These are phyloP conservation scores for Phytophthora multivora DNA, from an alignment of 352 stramenopile genomes.

Conservation along the genomic window DNA sequence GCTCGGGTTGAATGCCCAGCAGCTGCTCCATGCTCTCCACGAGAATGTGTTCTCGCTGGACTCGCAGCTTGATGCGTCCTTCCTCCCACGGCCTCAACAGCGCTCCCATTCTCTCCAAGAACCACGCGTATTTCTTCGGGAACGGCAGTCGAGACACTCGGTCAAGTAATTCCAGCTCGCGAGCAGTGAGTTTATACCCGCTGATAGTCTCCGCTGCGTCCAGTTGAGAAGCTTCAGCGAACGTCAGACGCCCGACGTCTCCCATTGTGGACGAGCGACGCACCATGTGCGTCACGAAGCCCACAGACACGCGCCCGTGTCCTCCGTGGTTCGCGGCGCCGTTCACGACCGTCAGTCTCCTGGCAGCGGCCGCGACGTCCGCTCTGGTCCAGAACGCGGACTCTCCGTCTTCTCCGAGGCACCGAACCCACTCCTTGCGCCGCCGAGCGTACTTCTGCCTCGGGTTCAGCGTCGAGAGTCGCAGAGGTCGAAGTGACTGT, in stretches of 20 bases:
- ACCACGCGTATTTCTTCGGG: conserved; percentile 84
- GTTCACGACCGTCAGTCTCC: conserved; percentile 31
- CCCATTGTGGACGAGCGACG: conserved; percentile 62
- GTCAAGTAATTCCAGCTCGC: conserved; percentile 69
- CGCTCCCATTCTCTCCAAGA: conserved; percentile 72
- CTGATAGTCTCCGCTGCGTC: conserved; percentile 71
- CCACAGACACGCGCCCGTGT: conserved; percentile 51
- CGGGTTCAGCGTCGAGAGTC: conserved; percentile 68
- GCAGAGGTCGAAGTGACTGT: conserved; percentile 32
- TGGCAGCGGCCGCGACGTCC: conserved; percentile 37
- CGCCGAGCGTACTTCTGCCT: conserved; percentile 80
- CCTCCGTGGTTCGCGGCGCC: not conserved
- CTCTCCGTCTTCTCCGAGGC: conserved; percentile 58
- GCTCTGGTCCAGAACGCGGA: conserved; percentile 75
- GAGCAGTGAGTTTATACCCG: conserved; percentile 58
- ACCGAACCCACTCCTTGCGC: conserved; percentile 83
- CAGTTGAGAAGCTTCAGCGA: conserved; percentile 63
- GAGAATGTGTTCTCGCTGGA: conserved; percentile 74
- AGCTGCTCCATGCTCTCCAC: conserved; percentile 86
- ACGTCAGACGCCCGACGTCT: conserved; percentile 55
- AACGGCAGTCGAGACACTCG: conserved; percentile 73
- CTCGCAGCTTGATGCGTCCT: conserved; percentile 82
- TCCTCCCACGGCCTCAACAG: conserved; percentile 77
- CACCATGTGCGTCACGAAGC: conserved; percentile 75
- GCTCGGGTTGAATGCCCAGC: conserved; percentile 69